Conservation (phyloP, 345 rosid species). For the Acer negundo region DNA sequence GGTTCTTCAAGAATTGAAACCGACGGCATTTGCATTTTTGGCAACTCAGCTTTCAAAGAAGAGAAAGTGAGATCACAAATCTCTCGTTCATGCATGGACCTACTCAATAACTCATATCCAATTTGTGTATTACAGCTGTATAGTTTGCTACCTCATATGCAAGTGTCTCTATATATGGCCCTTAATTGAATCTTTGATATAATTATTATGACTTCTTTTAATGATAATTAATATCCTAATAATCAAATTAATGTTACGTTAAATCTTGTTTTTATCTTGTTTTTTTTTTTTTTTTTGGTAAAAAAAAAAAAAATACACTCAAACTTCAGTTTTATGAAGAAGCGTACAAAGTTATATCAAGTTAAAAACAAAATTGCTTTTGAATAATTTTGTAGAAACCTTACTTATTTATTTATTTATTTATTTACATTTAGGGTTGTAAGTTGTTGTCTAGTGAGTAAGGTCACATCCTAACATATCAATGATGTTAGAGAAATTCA, state of each 20-base stretch:
- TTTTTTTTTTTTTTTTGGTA: no score
- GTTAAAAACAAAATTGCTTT: background rate
- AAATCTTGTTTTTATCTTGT: background rate
- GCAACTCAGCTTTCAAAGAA: background rate
- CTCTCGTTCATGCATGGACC: slow-evolving; percentile 6
- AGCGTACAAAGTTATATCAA: no score
- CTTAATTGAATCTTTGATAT: no score
- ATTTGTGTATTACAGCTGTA: slow-evolving; percentile 18
- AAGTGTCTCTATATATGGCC: background rate
- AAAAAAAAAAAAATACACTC: no score
- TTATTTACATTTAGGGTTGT: background rate
- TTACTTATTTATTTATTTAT: no score
- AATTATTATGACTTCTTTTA: no score
- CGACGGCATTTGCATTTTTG: background rate
- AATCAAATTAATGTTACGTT: background rate
- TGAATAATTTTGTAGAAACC: background rate
- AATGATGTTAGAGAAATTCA: no score
- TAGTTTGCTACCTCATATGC: background rate
- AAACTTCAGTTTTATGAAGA: background rate
- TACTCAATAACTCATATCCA: background rate
- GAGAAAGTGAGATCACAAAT: slow-evolving; percentile 6
- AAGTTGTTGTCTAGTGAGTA: background rate
- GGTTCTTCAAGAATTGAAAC: slow-evolving; percentile 6
- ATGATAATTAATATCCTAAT: no score
- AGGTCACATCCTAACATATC: no score